Evolutionary conservation across 1,284 basidiomycete species (phyloP), one percentile per base, ranked within the genome.

Genomic region (Mycena citricolor): DNA sequence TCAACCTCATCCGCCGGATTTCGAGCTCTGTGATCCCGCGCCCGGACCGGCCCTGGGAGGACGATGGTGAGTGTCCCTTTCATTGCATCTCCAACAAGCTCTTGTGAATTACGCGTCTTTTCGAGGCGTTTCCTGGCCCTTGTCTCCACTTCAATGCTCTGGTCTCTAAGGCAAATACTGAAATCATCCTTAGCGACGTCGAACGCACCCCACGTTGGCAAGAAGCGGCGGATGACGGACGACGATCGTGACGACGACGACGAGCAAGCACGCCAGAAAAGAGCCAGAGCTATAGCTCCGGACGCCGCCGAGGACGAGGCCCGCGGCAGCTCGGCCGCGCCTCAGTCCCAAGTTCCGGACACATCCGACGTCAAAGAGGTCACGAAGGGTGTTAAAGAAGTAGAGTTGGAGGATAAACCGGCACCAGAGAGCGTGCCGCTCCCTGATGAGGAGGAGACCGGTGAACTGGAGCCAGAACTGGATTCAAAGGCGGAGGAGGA

Each of bases 11-110:
- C 53, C 74, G 84, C 51, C 79, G 83, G 30, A 80, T 87, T 42
- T 86, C 84, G 0, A 72, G 74, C 54, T 79, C 79, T n/a, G 71
- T 86, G 24, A 77, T 85, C 56, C 79, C 80, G 22, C 76, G 83
- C 42, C 74, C 79, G 22, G 84, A 87, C 63, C 71, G 81, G 46
- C 81, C 82, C 33, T 86, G 83, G 83, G 72, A 73, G 52, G 83
- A 86, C 49, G 83, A 87, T 61, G 81, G 84, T 86, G 55, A 68
- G 79, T 70, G 17, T 30, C 34, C 4, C 39, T 39, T 40, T 38
- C 29, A 49, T 40, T 32, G 19, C 39, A 33, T 42, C 25, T 47
- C 31, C 52, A 49, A 51, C 41, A 45, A 30, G 43, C 49, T 57
- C 42, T 35, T 45, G 40, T 39, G 44, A n/a, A n/a, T 33, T 32